phyloP scores from a whole-genome alignment of 306 rosid genomes.

The Ammopiptanthus mongolicus region DNA sequence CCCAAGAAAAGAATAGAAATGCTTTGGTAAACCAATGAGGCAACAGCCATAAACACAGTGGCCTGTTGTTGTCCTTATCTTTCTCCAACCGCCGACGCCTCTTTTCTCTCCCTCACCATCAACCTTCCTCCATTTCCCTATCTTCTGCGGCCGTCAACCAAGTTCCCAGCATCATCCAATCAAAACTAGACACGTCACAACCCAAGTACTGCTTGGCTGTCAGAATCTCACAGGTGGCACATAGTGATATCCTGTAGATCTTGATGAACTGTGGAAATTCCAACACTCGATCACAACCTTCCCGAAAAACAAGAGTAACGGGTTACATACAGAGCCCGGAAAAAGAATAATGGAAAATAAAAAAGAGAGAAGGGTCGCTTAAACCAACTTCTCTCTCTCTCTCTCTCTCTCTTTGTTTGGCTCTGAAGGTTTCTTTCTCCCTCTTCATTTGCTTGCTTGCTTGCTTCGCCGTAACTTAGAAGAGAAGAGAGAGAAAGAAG shows the following conservation, averaged over 20 bases:
- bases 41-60: constrained; percentile 27
- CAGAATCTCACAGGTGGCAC: neutral
- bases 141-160: neutral
- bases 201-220: fast-evolving
- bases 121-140: neutral
- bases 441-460: constrained; percentile 25
- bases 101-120: neutral
- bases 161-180: neutral
- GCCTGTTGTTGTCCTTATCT: constrained; percentile 30
- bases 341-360: constrained; percentile 2
- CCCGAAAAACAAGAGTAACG: constrained; percentile 1
- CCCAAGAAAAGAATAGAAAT: constrained; percentile 1
- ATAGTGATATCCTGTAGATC: fast-evolving
- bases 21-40: constrained; percentile 16
- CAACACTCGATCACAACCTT: constrained; percentile 2
- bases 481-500: constrained; percentile 34
- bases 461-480: constrained; percentile 27
- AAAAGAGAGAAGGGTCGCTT: constrained; percentile 29
- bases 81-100: constrained; percentile 39
- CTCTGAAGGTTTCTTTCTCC: constrained; percentile 27
- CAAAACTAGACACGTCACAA: neutral
- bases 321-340: neutral
- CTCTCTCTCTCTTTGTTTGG: constrained; percentile 14
- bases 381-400: constrained; percentile 30
- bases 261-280: neutral